Base-by-base conservation (phyloP, 192 early-diverging fungal genomes). In the Linnemannia schmuckeri region DNA sequence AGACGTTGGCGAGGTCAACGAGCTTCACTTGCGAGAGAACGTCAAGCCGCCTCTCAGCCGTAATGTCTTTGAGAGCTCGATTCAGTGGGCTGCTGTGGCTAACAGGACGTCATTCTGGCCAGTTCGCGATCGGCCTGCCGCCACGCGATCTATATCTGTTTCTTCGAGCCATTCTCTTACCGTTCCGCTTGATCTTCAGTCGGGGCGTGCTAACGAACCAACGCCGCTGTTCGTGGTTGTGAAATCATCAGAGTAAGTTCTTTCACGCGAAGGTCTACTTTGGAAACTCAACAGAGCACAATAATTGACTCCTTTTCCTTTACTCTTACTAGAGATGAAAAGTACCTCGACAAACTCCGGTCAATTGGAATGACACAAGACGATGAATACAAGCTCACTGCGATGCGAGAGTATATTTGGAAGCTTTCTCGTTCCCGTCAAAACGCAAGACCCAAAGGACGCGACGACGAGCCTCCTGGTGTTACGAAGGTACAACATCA, bases 331-430 rank as follows among this genome's bases (percentile, higher is more conserved):
- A 93, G 92, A 38, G 93, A 93, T 78, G 89, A 91, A 41, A 70
- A 84, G 30, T 86, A 90, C 35, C 69, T 93, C 10, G 90, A 91
- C 9, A 90, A 90, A 30, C 85, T 97, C 17, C 88, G 93, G 33
- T 89, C 88, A 27, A 88, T 96, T 41, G 96, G 95, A 6, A 95
- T 97, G 94, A 91, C 95, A 2, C 80, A 86, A 27, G 95, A 96
- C 33, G 96, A 97, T 76, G 95, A 94, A 80, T 92, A 93, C 73
- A 96, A 95, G 74, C 89, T 97, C 5, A 87, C 89, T 38, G 89
- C 92, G 17, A 92, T 97, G 91, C 91, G 95, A 77, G 93, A 95
- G 72, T 96, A 94, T 77, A 95, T 97, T 17, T 95, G 91, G 78
- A 97, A 97, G 82, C 80, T 94, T 33, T 93, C 96, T 3, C 81